Base-by-base conservation (phyloP, 192 early-diverging fungal genomes). In the Gryganskiella cystojenkinii region DNA sequence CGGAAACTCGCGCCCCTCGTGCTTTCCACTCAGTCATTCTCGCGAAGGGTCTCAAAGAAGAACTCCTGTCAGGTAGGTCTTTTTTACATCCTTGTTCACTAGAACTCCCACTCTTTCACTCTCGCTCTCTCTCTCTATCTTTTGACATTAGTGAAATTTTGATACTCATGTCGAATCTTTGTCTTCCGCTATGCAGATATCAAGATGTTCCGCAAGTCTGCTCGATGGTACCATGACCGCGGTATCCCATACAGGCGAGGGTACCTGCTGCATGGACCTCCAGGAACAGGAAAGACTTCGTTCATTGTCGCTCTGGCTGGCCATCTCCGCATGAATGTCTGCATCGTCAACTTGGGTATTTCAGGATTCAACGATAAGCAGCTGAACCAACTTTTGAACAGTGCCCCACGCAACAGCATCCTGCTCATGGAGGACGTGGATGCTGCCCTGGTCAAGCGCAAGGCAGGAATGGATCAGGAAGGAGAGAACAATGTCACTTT, bases 351-450 rank as follows among this genome's bases (percentile, higher is more conserved):
- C 70, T 56, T 87, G 31, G 74, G 82, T 63, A 78, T 65, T 30
- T 68, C 73, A 37, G 74, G 74, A 34, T 40, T 87, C 57, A 74
- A 72, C 30, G 86, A 85, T 51, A 61, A 74, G 35, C 83, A 79
- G 14, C 69, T 83, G 57, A 56, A 80, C 25, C 64, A 72, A 15
- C 62, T 86, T 35, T 54, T 87, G 28, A 79, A 75, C 24, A 67
- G 64, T 4, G 72, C 75, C 0, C 86, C 86, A 2, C 49, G 70
- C 20, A 84, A 85, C 55, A 82, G 82, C 35, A 81, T 87, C 20
- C 56, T 87, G 57, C 79, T 87, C n/a, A 84, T 87, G 70, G 86
- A 87, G 58, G 86, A 86, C 64, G 80, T 87, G 1, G 82, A 87
- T 27, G 47, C 69, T 34, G 47, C 64, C 52, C 50, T 67, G 44